Evolutionary conservation across 2,329 filamentous ascomycete genomes (phyloP), one percentile per base, ranked within the genome.

Genomic region (Colletotrichum chrysophilum): DNA sequence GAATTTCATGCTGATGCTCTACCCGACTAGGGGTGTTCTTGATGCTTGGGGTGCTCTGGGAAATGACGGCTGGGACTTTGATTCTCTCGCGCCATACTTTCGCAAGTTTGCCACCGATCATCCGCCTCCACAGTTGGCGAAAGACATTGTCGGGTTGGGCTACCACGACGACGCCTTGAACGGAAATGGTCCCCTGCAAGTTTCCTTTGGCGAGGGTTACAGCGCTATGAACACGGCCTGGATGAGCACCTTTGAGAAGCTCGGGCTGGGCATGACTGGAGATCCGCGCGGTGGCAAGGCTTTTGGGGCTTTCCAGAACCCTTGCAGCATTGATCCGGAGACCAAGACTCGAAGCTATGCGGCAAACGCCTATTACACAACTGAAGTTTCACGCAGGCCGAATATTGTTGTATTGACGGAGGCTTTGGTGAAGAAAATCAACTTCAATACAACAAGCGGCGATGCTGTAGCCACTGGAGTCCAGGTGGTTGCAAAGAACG

Each of bases 201-300:
- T 86, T 26, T 85, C 83, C 4, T 85, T 82, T 71, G 80, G 82
- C 58, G 83, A 84, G 55, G 81, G 81, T 1, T 84, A 84, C 66
- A 75, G 78, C 13, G 56, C 78, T 8, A 79, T 79, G 61, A 84
- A 86, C 71, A 78, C 81, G 36, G 83, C 83, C 2, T 87, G 85
- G 85, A 79, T 84, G 52, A 77, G 84, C 61, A 81, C 83, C 2
- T 86, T 86, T 71, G 78, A 78, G 10, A 79, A 78, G 5, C 79
- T 85, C 12, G 83, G 83, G 4, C 75, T 85, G 7, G 72, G 81
- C n/a, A 78, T 82, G 77, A 82, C 79, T 32, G 76, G 77, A 7
- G 85, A 86, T 69, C 82, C 83, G 7, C 79, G 84, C 7, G 77
- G 75, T 1, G 83, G 82, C 8, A 79, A 76, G 28, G 80, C 80